Evolutionary conservation across 2,329 filamentous ascomycete species (phyloP), one percentile per base, ranked within the genome.

Genomic region (Capronia coronata): DNA sequence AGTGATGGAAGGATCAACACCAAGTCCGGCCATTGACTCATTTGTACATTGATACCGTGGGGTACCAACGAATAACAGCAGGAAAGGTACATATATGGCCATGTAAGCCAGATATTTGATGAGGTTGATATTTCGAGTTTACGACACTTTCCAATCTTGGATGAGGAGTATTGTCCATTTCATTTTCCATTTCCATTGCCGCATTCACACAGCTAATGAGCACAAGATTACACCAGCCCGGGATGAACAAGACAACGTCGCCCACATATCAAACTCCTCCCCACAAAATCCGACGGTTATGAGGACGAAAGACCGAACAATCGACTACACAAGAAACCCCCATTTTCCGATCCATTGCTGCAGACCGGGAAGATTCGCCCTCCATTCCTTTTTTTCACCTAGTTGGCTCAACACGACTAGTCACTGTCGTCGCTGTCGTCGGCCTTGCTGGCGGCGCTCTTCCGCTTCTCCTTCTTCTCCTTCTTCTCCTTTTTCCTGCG

Each of bases 401-500:
- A n/a, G n/a, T n/a, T n/a, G n/a, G n/a, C n/a, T n/a, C n/a, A n/a
- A n/a, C n/a, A n/a, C n/a, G n/a, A n/a, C 42, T 41, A 54, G 18
- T 54, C 52, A 34, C 50, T 54, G 22, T 54, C 58, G 38, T 59
- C 58, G 39, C 55, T 58, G n/a, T 58, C 56, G 14, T 54, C 56
- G 7, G 42, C 56, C 18, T 58, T 51, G 10, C 48, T 53, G n/a
- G 47, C 46, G 11, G 43, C 50, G 44, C 49, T 55, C 48, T 53
- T 57, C 23, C 51, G 39, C 55, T 55, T 55, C 39, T 59, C 77
- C 60, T 75, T 74, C 65, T 73, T 74, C 54, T 75, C 73, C 61
- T 76, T 75, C 64, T 75, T 75, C 59, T 74, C 72, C 65, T 75
- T 75, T 67, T 75, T 75, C 65, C 69, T 71, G 51, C 65, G 63